Evolutionary conservation across 78 protist genomes (phyloP).

Genomic region (Dictyostelium firmibasis): DNA sequence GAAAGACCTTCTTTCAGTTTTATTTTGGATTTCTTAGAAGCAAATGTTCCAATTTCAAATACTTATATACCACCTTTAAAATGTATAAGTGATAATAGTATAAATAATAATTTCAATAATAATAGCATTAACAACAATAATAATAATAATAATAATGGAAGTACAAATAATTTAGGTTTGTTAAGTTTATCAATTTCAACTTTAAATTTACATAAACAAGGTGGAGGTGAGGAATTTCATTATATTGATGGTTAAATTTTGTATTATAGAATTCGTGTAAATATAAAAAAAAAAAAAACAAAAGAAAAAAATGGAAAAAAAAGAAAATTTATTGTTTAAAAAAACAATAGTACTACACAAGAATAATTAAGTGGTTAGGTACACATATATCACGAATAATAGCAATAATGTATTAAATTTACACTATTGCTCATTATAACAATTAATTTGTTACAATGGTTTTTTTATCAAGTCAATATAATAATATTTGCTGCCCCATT

Average conservation of each 20-base stretch:
- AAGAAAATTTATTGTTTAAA: too few relatives aligned
- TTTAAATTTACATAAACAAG: background rate
- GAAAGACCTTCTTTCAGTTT: slow-evolving; percentile 60
- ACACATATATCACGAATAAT: background rate
- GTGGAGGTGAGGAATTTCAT: slow-evolving; percentile 2
- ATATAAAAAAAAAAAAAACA: background rate
- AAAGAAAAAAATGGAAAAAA: background rate
- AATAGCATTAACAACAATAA: background rate
- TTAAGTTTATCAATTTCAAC: background rate
- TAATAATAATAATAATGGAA: background rate
- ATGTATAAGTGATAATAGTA: background rate
- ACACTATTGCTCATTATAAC: slow-evolving; percentile 9
- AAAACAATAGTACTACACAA: background rate
- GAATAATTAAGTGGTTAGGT: background rate
- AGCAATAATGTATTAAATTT: slow-evolving; percentile 7
- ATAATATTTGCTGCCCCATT: background rate
- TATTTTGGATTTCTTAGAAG: slow-evolving; percentile 53
- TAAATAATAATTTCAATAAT: background rate
- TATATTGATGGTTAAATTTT: slow-evolving; percentile 18
- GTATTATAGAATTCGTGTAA: background rate
- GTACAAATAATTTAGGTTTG: background rate
- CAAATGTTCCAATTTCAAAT: slow-evolving; percentile 29
- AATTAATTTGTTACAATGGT: background rate
- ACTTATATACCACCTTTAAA: background rate
- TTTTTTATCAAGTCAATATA: background rate